A percentile compares a stretch with the other conserved stretches of the same genome.
Evolutionary conservation across 768 basidiomycete genomes (phyloP).

Genomic region (Russula griseocarnosa): DNA sequence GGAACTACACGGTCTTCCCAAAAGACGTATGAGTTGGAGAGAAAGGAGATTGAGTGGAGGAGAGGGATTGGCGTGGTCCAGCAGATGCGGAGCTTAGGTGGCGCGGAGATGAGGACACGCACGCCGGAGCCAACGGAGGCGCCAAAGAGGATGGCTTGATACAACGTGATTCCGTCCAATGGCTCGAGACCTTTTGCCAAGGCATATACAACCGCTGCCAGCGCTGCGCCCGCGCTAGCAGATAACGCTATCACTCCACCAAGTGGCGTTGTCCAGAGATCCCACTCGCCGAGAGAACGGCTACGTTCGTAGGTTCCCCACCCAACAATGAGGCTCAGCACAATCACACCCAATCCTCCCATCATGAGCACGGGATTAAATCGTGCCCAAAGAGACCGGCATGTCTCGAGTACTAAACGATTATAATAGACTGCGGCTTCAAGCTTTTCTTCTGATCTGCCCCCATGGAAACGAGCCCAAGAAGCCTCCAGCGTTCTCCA

Average conservation of each 20-base stretch:
- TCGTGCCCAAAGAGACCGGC: constrained; percentile 90
- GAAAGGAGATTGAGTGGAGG: constrained; percentile 72
- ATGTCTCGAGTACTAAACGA: constrained; percentile 58
- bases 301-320: constrained; percentile 55
- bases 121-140: constrained; percentile 39
- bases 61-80: constrained; percentile 44
- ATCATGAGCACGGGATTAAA: constrained; percentile 80
- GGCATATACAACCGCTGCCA: constrained; percentile 3
- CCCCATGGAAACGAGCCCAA: constrained; percentile 13
- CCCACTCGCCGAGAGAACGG: constrained; percentile 40
- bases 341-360: constrained; percentile 63
- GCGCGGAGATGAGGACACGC: constrained; percentile 29
- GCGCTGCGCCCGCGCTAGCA: constrained; percentile 7
- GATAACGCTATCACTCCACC: constrained; percentile 8
- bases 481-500: constrained; percentile 49
- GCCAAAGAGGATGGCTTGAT: constrained; percentile 24
- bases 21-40: constrained; percentile 95
- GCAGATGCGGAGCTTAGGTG: constrained; percentile 32
- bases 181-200: background rate
- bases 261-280: constrained; percentile 40
- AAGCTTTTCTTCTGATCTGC: constrained; percentile 7
- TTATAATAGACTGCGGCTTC: constrained; percentile 47
- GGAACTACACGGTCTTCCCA: constrained; percentile 89
- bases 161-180: constrained; percentile 29
- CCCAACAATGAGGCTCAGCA: constrained; percentile 49